Evolutionary conservation across 1,139 yeast species (phyloP).

Genomic region (Debaryomycetaceae sp.): DNA sequence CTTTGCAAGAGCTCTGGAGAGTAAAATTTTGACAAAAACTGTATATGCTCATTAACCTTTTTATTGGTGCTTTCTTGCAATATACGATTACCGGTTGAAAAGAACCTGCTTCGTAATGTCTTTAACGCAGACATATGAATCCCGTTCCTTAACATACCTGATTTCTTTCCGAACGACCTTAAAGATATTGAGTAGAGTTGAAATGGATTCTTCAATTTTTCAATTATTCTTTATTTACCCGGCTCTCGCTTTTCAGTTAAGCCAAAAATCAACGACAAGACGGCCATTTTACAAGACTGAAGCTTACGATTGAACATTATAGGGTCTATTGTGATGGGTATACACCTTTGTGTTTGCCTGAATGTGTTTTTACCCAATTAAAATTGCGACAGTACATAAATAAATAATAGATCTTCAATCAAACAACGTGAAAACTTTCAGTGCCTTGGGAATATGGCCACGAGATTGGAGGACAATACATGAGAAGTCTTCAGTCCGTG

Average conservation of each 20-base stretch:
- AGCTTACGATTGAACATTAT: no score
- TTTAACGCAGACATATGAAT: not conserved
- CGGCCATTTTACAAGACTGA: no score
- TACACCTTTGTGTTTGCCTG: no score
- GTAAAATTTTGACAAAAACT: constrained; percentile 65
- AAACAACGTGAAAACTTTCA: not conserved
- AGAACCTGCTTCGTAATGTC: constrained; percentile 2
- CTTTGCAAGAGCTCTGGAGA: constrained; percentile 76
- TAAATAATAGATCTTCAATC: not conserved
- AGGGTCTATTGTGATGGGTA: no score
- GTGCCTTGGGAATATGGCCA: not conserved
- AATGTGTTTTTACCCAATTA: no score
- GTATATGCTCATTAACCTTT: constrained; percentile 46
- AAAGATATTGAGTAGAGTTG: not conserved
- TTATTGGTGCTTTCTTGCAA: constrained; percentile 3
- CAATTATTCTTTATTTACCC: constrained; percentile 5
- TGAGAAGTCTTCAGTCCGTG: not conserved
- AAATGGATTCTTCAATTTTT: constrained; percentile 3
- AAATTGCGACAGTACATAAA: not conserved
- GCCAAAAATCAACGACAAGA: no score
- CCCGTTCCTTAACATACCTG: constrained; percentile 3
- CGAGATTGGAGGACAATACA: no score
- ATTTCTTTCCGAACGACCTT: no score
- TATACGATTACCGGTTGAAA: constrained; percentile 4
- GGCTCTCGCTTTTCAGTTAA: not conserved